These are phyloP conservation scores for Funneliformis geosporum DNA, from an alignment of 192 early-diverging fungal species.

Conservation along the genomic window DNA sequence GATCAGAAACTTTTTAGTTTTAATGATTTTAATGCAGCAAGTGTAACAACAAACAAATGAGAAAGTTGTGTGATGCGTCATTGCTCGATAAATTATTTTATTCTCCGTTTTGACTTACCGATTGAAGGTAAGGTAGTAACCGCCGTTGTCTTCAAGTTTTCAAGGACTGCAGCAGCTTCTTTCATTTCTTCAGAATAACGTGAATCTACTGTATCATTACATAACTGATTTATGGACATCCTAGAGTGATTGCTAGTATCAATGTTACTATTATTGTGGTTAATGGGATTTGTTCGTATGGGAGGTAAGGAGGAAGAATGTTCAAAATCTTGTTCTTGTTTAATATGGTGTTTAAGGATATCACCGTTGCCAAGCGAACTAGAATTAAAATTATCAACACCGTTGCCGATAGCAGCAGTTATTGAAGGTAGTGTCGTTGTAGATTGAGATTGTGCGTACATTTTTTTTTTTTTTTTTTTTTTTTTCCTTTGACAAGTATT, in stretches of 20 bases:
- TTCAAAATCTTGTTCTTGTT: not conserved
- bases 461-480: not conserved
- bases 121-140: not conserved
- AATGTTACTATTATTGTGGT: not conserved
- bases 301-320: conserved; percentile 1
- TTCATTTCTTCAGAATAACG: conserved; percentile 11
- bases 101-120: not conserved
- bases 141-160: conserved; percentile 10
- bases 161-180: conserved; percentile 6
- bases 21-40: too few species aligned
- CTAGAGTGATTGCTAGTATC: conserved; percentile 10
- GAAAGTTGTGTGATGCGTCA: too few species aligned
- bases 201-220: not conserved
- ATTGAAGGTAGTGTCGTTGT: conserved; percentile 21
- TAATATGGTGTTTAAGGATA: not conserved
- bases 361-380: not conserved
- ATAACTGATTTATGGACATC: conserved; percentile 29
- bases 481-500: too few species aligned
- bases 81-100: too few species aligned
- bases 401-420: not conserved
- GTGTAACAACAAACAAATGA: too few species aligned
- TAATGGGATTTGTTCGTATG: not conserved
- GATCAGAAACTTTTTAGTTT: too few species aligned
- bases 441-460: not conserved
- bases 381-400: not conserved